Base-by-base conservation (phyloP, 805 yeast species). In the Kazachstania viticola region DNA sequence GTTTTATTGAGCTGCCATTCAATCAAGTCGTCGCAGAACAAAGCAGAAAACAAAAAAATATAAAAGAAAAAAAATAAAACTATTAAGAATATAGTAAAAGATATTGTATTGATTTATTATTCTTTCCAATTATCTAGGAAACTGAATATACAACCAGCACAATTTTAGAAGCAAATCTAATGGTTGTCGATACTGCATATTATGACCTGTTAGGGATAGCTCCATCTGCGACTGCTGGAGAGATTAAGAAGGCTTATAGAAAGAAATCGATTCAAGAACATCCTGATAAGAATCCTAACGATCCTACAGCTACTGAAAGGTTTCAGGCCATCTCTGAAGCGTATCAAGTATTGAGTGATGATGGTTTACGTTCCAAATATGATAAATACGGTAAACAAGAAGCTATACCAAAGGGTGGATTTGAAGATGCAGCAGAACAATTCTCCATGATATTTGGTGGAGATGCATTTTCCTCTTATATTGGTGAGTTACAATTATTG, bases 401-500 rank as follows among this genome's bases (percentile, higher is more conserved):
- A 39, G 77, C 79, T 12, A 71, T 76, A 19, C 79, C 81, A 1
- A 64, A 62, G 31, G 81, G 76, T 39, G 84, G 83, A 4, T 77
- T 77, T 46, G 83, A 75, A 40, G 88, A 79, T 51, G 81, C 88
- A 2, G 64, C 71, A 26, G 84, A 77, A 48, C 74, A 75, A 44
- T 78, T 77, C 51, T 65, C 77, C 4, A 67, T 67, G 61, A 76
- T 78, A 37, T 77, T 85, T 56, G 95, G 95, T 28, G 95, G 95
- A 30, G 94, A 80, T 35, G 93, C 91, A 2, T 85, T 87, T 56
- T 69, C 65, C 21, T 76, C 78, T 30, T 78, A 85, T 67, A 82
- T 88, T 45, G 98, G 98, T 4, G 95, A 91, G 52, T 60, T 85
- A 39, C 71, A 85, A 18, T 64, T 87, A 52, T 56, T 91, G 49